Evolutionary conservation across 2,329 filamentous ascomycete genomes (phyloP).

Genomic region (Pseudovirgaria hyperparasitica): DNA sequence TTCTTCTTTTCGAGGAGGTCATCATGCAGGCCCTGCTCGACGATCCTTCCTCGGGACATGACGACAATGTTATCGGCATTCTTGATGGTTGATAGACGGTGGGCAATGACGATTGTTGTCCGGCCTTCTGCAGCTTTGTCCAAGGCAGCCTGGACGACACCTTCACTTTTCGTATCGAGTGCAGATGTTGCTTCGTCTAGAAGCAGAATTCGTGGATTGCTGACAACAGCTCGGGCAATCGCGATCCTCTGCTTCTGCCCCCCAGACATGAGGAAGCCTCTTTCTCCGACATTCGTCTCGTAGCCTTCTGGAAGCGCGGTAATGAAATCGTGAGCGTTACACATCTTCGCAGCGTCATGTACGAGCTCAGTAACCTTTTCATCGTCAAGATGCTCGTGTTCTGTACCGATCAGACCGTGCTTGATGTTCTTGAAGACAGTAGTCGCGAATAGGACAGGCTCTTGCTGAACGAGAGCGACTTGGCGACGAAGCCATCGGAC

Average conservation of each 20-base stretch:
- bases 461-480: conserved; percentile 77
- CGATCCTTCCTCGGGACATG: conserved; percentile 63
- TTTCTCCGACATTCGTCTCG: conserved; percentile 79
- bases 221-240: conserved; percentile 76
- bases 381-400: conserved; percentile 50
- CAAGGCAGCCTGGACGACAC: conserved; percentile 78
- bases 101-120: conserved; percentile 87
- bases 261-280: conserved; percentile 77
- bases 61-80: conserved; percentile 88
- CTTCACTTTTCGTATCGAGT: conserved; percentile 83
- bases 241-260: conserved; percentile 91
- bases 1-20: conserved; percentile 54
- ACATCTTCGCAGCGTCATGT: conserved; percentile 66
- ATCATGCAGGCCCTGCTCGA: conserved; percentile 79
- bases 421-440: conserved; percentile 77
- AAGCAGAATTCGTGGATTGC: conserved; percentile 73
- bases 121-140: conserved; percentile 70
- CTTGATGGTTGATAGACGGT: conserved; percentile 81
- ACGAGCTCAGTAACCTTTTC: conserved; percentile 57
- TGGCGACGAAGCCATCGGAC: conserved; percentile 80
- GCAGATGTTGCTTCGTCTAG: conserved; percentile 87
- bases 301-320: conserved; percentile 68
- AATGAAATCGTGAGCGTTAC: conserved; percentile 87
- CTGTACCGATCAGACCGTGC: conserved; percentile 75
- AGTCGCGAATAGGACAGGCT: conserved; percentile 74